phyloP scores from a whole-genome alignment of 2,329 filamentous ascomycete genomes.

The Colletotrichum viniferum region DNA sequence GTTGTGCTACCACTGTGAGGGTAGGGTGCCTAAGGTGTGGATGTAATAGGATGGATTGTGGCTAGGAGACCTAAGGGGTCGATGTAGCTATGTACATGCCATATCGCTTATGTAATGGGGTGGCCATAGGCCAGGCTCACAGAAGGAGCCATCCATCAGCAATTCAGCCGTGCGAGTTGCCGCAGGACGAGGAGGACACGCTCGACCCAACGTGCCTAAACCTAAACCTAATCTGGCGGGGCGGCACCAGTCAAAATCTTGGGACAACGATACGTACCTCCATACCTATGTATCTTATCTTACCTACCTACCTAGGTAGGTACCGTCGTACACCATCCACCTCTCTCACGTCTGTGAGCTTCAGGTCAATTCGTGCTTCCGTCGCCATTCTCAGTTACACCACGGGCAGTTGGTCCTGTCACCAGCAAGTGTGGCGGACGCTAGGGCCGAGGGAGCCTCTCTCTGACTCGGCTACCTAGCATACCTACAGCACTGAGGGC shows the following conservation, averaged over 20 bases:
- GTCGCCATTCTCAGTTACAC: background rate
- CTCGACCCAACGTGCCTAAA: constrained; percentile 7
- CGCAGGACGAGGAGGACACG: background rate
- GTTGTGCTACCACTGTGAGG: too few relatives aligned
- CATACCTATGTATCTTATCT: background rate
- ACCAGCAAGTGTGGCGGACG: background rate
- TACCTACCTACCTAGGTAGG: background rate
- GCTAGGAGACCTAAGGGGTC: too few relatives aligned
- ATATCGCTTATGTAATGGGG: too few relatives aligned
- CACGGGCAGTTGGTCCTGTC: background rate
- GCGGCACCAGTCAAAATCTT: background rate
- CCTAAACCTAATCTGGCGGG: constrained; percentile 21
- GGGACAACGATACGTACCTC: background rate
- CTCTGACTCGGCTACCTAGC: too few relatives aligned
- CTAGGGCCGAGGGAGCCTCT: background rate
- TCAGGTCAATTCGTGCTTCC: background rate
- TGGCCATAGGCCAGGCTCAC: too few relatives aligned
- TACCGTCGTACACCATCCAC: background rate
- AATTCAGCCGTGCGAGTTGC: background rate
- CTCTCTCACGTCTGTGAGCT: background rate
- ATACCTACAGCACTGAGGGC: too few relatives aligned
- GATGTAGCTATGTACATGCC: too few relatives aligned
- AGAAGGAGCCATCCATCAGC: background rate
- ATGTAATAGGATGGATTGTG: too few relatives aligned
- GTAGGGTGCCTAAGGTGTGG: too few relatives aligned